Conservation (phyloP, 73 alveolate species). For the Breviolum minutum region DNA sequence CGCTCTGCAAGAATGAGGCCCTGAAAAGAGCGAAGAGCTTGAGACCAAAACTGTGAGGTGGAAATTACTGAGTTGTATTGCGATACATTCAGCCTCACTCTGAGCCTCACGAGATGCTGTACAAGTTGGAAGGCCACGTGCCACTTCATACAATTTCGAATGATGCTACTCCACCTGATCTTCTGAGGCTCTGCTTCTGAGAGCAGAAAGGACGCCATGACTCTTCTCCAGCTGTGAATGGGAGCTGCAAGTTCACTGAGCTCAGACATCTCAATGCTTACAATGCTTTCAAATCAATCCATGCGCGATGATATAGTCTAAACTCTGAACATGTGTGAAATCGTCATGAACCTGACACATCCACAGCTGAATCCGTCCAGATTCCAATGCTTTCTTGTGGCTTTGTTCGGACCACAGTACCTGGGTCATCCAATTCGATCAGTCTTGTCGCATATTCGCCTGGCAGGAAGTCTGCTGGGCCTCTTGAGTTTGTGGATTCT, state of each 20-base stretch:
- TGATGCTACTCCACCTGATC: conserved; percentile 1
- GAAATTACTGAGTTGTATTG: conserved; percentile 8
- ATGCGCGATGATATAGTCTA: too few species aligned
- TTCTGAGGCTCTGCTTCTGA: not conserved
- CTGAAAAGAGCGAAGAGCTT: not conserved
- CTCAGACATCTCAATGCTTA: too few species aligned
- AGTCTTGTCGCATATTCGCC: too few species aligned
- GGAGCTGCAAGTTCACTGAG: not conserved
- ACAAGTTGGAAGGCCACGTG: not conserved
- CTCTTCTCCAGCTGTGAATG: not conserved
- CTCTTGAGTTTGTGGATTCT: too few species aligned
- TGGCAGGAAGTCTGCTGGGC: too few species aligned
- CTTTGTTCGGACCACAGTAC: too few species aligned
- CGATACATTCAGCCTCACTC: not conserved
- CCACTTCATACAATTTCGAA: not conserved
- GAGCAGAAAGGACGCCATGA: not conserved
- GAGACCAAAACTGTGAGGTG: not conserved
- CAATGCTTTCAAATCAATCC: too few species aligned
- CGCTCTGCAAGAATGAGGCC: not conserved
- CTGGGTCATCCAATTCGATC: too few species aligned
- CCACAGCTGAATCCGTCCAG: too few species aligned
- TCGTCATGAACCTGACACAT: too few species aligned
- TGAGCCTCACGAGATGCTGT: not conserved
- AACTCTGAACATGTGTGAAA: too few species aligned
- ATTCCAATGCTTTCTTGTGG: too few species aligned